Percentiles rank a stretch among this genome's conserved stretches.
These are phyloP conservation scores for Malassezia arunalokei DNA, from an alignment of 1,284 basidiomycete genomes.

Conservation along the genomic window DNA sequence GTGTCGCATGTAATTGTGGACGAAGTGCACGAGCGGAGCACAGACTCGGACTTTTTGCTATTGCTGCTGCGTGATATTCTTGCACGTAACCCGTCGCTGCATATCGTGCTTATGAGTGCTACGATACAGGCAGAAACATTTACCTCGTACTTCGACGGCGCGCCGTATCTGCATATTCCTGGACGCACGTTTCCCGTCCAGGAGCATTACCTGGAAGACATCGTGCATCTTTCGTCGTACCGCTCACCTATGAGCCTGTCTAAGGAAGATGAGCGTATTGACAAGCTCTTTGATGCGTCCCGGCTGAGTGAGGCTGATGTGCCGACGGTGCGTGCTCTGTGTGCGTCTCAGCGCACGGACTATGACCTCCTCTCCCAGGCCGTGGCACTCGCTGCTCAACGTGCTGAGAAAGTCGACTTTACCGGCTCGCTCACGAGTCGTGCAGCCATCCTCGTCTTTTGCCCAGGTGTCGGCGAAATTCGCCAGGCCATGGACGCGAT, in stretches of 20 bases:
- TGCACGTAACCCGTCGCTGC: constrained; percentile 59
- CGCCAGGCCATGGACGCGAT: constrained; percentile 62
- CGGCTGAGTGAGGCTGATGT: constrained; percentile 50
- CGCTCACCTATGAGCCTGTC: constrained; percentile 39
- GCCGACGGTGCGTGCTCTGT: constrained; percentile 56
- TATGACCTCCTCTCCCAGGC: constrained; percentile 63
- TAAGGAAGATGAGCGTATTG: constrained; percentile 48
- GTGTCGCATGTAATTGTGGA: constrained; percentile 82
- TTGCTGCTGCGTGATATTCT: constrained; percentile 71
- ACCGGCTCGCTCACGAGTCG: constrained; percentile 41
- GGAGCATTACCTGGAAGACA: constrained; percentile 41
- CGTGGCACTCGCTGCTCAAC: constrained; percentile 50
- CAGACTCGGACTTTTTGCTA: constrained; percentile 78
- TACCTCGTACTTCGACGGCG: constrained; percentile 48
- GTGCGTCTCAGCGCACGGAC: constrained; percentile 59
- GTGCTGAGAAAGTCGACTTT: constrained; percentile 51
- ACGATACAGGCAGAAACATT: constrained; percentile 29
- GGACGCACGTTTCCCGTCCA: constrained; percentile 50
- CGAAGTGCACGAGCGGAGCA: constrained; percentile 81
- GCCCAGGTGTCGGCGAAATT: constrained; percentile 56
- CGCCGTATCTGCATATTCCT: constrained; percentile 70
- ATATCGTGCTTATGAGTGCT: constrained; percentile 54
- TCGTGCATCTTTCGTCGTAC: constrained; percentile 21
- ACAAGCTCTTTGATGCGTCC: constrained; percentile 14
- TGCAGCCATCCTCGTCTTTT: constrained; percentile 65